Percentiles rank a stretch among this genome's conserved stretches.
phyloP scores from a whole-genome alignment of 768 basidiomycete genomes.

The Rhodotorula toruloides region DNA sequence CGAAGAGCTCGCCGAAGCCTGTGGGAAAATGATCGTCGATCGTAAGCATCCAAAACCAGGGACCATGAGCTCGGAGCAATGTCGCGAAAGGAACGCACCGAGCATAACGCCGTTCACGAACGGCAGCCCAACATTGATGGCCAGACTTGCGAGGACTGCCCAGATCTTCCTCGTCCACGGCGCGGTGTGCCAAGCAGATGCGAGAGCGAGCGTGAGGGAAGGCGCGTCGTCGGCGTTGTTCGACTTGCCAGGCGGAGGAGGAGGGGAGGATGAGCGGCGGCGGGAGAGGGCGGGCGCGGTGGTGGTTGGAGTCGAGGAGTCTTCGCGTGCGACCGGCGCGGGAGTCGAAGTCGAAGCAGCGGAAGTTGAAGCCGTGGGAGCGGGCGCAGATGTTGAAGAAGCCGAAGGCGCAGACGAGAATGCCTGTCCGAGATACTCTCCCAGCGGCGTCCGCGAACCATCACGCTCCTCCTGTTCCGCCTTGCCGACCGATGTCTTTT shows the following conservation, averaged over 20 bases:
- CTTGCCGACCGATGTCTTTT: constrained; percentile 6
- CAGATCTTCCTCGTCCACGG: constrained; percentile 31
- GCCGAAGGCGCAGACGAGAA: not conserved
- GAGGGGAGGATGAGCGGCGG: constrained; percentile 3
- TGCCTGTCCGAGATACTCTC: not conserved
- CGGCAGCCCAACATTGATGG: constrained; percentile 77
- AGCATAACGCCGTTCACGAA: constrained; percentile 94
- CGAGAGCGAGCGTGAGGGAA: constrained; percentile 38
- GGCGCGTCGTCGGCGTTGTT: constrained; percentile 29
- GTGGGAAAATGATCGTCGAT: not conserved
- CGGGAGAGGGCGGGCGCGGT: constrained; percentile 1
- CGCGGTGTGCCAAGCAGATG: constrained; percentile 32
- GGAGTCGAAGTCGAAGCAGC: not conserved
- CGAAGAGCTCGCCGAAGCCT: constrained; percentile 84
- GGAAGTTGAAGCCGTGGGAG: not conserved
- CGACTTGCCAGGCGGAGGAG: not conserved
- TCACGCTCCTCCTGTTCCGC: too few relatives aligned
- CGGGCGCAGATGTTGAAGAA: not conserved
- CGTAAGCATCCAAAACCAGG: not conserved
- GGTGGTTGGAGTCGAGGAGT: constrained; percentile 15
- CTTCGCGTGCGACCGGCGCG: not conserved
- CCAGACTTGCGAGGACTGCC: constrained; percentile 45
- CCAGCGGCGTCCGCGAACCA: not conserved
- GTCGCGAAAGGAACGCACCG: constrained; percentile 49
- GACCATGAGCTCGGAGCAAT: not conserved